Evolutionary conservation across 805 yeast species (phyloP), one percentile per base, ranked within the genome.

Genomic region (Wickerhamiella cacticola): DNA sequence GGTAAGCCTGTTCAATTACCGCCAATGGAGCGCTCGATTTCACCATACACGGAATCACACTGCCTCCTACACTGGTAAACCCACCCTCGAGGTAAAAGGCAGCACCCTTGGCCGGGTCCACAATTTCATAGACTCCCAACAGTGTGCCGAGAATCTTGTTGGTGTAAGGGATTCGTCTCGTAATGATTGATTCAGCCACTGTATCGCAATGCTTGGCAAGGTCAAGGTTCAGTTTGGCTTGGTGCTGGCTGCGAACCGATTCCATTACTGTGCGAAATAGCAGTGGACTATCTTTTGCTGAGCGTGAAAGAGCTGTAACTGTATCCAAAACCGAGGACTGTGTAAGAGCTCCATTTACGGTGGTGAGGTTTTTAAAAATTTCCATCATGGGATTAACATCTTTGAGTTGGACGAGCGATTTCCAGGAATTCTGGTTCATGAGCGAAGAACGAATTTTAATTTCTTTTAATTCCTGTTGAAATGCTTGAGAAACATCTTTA

Each of bases 21-120:
- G 39, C 31, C 16, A 56, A 46, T 1, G 59, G 46, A 13, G 41
- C 44, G 6, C 43, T 33, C 1, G 57, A 41, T 28, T 55, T 50
- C 13, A 54, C 49, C 52, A 57, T 38, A 29, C 59, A 55, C n/a
- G 55, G 54, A 12, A 57, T 54, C 3, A 50, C 59, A 6, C 56
- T 42, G 22, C 53, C 56, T 12, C 50, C 47, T 6, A 40, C 48
- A 2, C 39, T 45, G 10, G 35, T 26, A 5, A 22, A 36, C 4
- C 43, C 40, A 8, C 51, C 38, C 13, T 46, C 29, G 5, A 33
- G 13, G 47, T 34, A 55, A 7, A 55, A 44, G 1, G 19, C 46
- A 15, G 52, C 50, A 12, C 59, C 61, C 13, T 53, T 49, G 2
- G 22, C 31, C 1, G 61, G 61, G 15, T 48, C 53, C 2, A 56